Conservation (phyloP, 2,329 filamentous ascomycete species). For the Parafenestella ontariensis region DNA sequence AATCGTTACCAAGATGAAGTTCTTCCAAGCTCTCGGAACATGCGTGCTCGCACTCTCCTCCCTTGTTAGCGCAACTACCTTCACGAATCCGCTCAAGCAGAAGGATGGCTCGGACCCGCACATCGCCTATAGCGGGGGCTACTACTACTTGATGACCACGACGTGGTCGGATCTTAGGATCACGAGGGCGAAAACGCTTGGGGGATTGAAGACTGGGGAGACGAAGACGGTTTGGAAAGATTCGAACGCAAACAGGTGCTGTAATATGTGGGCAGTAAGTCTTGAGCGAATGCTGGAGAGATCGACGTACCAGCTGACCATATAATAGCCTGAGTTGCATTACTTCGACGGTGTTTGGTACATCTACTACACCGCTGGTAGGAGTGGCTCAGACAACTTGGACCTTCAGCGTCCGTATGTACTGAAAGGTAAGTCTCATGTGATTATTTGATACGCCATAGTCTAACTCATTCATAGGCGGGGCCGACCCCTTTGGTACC, state of each 20-base stretch:
- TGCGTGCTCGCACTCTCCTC: slow-evolving; percentile 24
- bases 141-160: slow-evolving; percentile 65
- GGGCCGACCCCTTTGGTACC: slow-evolving; percentile 59
- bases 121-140: slow-evolving; percentile 60
- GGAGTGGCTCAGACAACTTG: slow-evolving; percentile 48
- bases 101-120: slow-evolving; percentile 62
- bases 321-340: slow-evolving; percentile 58
- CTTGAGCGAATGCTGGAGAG: background rate
- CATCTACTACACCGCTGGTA: slow-evolving; percentile 64
- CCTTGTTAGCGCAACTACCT: slow-evolving; percentile 47
- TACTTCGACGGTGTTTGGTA: slow-evolving; percentile 59
- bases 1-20: slow-evolving; percentile 15
- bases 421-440: slow-evolving; percentile 52
- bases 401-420: slow-evolving; percentile 61
- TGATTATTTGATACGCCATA: background rate
- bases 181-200: slow-evolving; percentile 61
- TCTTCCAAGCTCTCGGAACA: slow-evolving; percentile 17
- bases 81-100: slow-evolving; percentile 61
- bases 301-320: background rate
- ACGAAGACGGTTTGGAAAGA: slow-evolving; percentile 61
- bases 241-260: slow-evolving; percentile 55
- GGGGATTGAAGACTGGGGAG: slow-evolving; percentile 62
- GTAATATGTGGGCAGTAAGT: slow-evolving; percentile 58
- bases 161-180: slow-evolving; percentile 64
- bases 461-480: slow-evolving; percentile 49